Conservation (phyloP, 2,329 filamentous ascomycete genomes). For the Rachicladosporium sp. region DNA sequence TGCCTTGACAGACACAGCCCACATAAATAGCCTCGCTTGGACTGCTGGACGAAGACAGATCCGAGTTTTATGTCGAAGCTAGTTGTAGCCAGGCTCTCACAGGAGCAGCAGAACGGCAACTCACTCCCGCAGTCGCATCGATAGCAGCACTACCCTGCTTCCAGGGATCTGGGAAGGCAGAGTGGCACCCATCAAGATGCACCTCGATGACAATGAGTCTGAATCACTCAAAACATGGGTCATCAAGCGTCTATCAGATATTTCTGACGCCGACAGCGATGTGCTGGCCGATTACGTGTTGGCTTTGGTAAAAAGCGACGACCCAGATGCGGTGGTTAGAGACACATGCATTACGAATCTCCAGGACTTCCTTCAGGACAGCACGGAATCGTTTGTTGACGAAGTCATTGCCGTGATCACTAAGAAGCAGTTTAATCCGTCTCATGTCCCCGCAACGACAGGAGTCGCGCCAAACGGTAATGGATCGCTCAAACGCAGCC, state of each 20-base stretch:
- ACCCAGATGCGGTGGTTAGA: conserved; percentile 50
- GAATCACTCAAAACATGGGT: conserved; percentile 62
- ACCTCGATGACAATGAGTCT: conserved; percentile 41
- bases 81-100: no score
- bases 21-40: no score
- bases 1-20: no score
- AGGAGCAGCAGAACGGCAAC: no score
- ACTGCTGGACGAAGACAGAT: no score
- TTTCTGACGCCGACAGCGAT: conserved; percentile 68
- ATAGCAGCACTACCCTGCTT: no score
- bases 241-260: conserved; percentile 60
- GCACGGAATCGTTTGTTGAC: conserved; percentile 51
- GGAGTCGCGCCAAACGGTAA: conserved; percentile 14
- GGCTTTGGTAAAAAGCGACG: conserved; percentile 60
- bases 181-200: conserved; percentile 28
- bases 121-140: no score
- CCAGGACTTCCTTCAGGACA: conserved; percentile 61
- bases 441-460: conserved; percentile 6
- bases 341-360: conserved; percentile 60
- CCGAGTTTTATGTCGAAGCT: no score
- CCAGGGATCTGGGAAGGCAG: no score
- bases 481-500: conserved; percentile 42
- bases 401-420: conserved; percentile 57
- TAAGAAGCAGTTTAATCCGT: conserved; percentile 29
- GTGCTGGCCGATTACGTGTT: conserved; percentile 78